Evolutionary conservation across 441 rosid species (phyloP).

Genomic region (Erodium texanum): DNA sequence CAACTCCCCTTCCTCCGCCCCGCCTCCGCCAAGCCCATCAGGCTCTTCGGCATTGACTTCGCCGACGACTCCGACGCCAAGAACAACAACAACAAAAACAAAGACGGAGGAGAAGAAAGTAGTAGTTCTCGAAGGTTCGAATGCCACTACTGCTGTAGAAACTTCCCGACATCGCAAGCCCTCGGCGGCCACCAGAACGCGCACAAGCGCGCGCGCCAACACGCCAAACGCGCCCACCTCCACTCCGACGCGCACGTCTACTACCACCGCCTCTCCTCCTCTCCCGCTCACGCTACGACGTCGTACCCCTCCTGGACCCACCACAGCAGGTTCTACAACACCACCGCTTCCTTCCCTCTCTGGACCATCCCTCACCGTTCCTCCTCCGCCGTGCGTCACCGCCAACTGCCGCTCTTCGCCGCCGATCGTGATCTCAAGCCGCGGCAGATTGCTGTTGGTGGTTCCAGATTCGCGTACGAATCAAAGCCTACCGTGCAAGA

Average conservation of each 20-base stretch:
- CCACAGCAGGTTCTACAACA: too few species aligned
- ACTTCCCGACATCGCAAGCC: background rate
- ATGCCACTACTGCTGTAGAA: background rate
- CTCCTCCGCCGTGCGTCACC: background rate
- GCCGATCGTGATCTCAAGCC: background rate
- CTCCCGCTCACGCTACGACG: background rate
- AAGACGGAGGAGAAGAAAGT: background rate
- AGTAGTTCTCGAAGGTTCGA: background rate
- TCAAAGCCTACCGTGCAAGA: conserved; percentile 25
- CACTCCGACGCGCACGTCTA: background rate
- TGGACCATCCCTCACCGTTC: too few species aligned
- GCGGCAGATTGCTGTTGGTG: too few species aligned
- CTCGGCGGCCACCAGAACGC: background rate
- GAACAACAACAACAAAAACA: background rate
- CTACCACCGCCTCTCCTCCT: background rate
- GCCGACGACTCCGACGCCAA: background rate
- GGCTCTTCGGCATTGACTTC: background rate
- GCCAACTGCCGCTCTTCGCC: background rate
- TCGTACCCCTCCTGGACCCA: background rate
- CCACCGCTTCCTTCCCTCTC: background rate
- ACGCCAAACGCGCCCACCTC: background rate
- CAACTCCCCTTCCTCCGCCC: background rate
- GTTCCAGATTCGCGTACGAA: background rate
- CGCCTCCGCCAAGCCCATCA: background rate
- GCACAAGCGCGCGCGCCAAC: background rate